phyloP scores from a whole-genome alignment of 2,329 filamentous ascomycete genomes.

The Fusarium ramigenum region DNA sequence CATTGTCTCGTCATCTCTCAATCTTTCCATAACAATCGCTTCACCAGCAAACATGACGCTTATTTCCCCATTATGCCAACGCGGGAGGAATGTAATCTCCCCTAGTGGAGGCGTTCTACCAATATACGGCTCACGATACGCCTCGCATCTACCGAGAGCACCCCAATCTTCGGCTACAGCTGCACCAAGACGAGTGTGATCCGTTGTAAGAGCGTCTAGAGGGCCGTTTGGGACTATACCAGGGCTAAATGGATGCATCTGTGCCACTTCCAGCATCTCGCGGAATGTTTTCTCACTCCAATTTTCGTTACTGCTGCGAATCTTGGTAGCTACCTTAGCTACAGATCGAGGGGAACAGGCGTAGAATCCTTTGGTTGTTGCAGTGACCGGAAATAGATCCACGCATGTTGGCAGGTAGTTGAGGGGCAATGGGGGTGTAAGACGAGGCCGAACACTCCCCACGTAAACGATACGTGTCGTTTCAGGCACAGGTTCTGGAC shows the following conservation, averaged over 20 bases:
- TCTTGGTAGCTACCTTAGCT: neutral
- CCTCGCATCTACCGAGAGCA: neutral
- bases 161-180: neutral
- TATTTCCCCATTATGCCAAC: neutral
- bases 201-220: neutral
- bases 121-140: neutral
- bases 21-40: neutral
- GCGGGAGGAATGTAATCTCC: neutral
- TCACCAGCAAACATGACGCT: neutral
- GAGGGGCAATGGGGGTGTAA: neutral
- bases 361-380: neutral
- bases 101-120: neutral
- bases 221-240: neutral
- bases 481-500: neutral
- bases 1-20: neutral
- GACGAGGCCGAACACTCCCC: neutral
- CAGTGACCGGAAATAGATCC: neutral
- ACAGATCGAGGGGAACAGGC: neutral
- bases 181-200: neutral
- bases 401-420: neutral
- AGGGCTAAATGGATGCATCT: neutral
- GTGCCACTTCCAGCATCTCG: neutral
- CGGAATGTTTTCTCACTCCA: neutral
- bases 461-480: neutral
- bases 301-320: neutral